These are phyloP conservation scores for Coniella lustricola DNA, from an alignment of 2,329 filamentous ascomycete species.

Conservation along the genomic window DNA sequence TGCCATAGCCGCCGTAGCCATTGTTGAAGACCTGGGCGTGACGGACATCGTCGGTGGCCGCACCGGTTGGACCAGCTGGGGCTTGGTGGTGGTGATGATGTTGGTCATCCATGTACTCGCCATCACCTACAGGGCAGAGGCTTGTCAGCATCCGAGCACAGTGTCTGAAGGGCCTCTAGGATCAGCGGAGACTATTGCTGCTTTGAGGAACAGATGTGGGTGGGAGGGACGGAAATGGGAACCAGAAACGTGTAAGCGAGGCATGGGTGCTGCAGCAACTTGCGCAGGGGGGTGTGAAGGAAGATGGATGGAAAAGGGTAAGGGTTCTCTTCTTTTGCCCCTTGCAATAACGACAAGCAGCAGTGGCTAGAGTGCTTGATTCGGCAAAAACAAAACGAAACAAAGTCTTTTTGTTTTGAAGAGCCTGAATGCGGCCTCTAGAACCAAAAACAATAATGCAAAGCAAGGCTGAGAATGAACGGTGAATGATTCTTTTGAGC, in stretches of 20 bases:
- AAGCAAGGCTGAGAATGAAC: no score
- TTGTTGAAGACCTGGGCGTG: conserved; percentile 64
- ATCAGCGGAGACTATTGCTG: conserved; percentile 15
- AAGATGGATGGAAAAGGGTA: conserved; percentile 14
- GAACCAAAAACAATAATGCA: conserved; percentile 16
- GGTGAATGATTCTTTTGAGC: not conserved
- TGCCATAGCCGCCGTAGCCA: conserved; percentile 59
- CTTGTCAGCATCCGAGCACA: conserved; percentile 18
- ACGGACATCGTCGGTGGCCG: conserved; percentile 55
- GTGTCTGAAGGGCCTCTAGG: conserved; percentile 13
- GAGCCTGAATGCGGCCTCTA: conserved; percentile 19
- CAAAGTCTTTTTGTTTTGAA: conserved; percentile 15
- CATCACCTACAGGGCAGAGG: conserved; percentile 43
- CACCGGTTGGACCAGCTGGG: conserved; percentile 9
- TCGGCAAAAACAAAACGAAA: conserved; percentile 28
- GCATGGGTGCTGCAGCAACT: conserved; percentile 16
- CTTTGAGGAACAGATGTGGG: conserved; percentile 15
- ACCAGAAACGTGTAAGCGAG: conserved; percentile 24
- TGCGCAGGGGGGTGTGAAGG: conserved; percentile 15
- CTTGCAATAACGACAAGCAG: no score
- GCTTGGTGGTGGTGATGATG: conserved; percentile 59
- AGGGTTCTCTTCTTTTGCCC: not conserved
- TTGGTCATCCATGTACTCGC: conserved; percentile 49
- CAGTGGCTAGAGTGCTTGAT: no score
- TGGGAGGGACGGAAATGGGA: conserved; percentile 23